Base-by-base conservation (phyloP, 306 rosid species). In the Fragaria vesca region DNA sequence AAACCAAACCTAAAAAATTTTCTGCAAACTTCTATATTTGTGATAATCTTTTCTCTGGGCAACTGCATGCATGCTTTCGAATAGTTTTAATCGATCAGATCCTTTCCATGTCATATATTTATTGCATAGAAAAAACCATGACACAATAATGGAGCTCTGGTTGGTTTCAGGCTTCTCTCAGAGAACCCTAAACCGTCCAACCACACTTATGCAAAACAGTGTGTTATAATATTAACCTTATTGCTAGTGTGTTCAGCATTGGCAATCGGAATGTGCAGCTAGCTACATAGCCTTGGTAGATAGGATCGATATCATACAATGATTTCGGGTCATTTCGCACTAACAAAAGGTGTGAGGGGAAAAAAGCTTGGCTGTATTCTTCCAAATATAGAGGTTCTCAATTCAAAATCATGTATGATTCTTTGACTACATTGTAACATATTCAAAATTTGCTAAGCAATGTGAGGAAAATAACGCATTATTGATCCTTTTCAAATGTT, bases 1-100 rank as follows among this genome's bases (percentile, higher is more conserved):
- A 84, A 80, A 88, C 81, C 66, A 86, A 82, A 51, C 75, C 72
- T 70, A 16, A 16, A 72, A 72, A 77, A 66, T 1, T 18, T 6
- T 17, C 20, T 17, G 70, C 70, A 7, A 65, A 34, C 69, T 16
- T 63, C 43, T 17, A 66, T 34, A 16, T 34, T 5, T 66, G 47
- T 66, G 28, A 12, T 36, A 66, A 83, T 87, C 90, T 86, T 75
- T 62, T 5, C 68, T 13, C 68, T 13, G 68, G 66, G 69, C 32
- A 30, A 65, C 81, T 15, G 52, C 67, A 82, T 85, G 93, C 89
- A 86, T 80, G 88, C 90, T 81, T 75, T 42, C 30, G 70, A 91
- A 71, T 58, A 79, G 83, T 81, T 68, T 62, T 83, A 81, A 85
- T 62, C 68, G 67, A 13, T 87, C 61, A 58, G 17, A 26, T 48